Evolutionary conservation across 73 alveolate genomes (phyloP), one percentile per base, ranked within the genome.

Genomic region (Tetrahymena malaccensis): DNA sequence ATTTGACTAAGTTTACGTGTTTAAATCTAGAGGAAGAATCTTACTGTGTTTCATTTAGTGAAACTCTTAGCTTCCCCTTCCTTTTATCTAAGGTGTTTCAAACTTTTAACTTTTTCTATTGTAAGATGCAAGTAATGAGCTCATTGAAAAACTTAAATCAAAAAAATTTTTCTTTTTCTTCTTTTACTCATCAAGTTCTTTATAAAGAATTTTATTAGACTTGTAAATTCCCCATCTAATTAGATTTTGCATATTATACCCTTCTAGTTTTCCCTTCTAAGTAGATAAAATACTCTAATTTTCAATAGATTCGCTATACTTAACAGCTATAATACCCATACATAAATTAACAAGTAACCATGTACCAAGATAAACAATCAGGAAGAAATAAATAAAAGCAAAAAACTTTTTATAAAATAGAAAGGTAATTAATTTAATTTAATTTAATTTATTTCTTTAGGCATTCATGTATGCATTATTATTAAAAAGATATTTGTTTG

Each of bases 301-400:
- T 17, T 27, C 93, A 27, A 55, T 96, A 12, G 96, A 94, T n/a
- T 95, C 94, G 7, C 58, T 50, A 96, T 93, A 95, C 25, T 93
- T 98, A 17, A 98, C 94, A 83, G 97, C 97, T 17, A 99, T 98
- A 84, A 98, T 99, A 94, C 99, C 99, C 85, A 98, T 96, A 33
- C 98, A 98, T 93, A 98, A 94, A 94, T 98, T 98, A 11, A 98
- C 96, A 38, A 98, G 97, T 94, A 98, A 98, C 94, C 97, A 97
- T 21, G 99, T 98, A 25, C 99, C 99, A 93, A 98, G 95, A 94
- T 98, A 96, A 6, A 98, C 97, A 93, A 98, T 96, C 0, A 97
- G 94, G 35, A 97, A 96, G 96, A 98, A 98, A 95, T 95, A 98
- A 11, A 96, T 55, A 55, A 98, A 96, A 33, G 96, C 84, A 33